A percentile compares a stretch with the other conserved stretches of the same genome.
Conservation (phyloP, 371 early-diverging fungal species). For the Furculomyces boomerangus region DNA sequence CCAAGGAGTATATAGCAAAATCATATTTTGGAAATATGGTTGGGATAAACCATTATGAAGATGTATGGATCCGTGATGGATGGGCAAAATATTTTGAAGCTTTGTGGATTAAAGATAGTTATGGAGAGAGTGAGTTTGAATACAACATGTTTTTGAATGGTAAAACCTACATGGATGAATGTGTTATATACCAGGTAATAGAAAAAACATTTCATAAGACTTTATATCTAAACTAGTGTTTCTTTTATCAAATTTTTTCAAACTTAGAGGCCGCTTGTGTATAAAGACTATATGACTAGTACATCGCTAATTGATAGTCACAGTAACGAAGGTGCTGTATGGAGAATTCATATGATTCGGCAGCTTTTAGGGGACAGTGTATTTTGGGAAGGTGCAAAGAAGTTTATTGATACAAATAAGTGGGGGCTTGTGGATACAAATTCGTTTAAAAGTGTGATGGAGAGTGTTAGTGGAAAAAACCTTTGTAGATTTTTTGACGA, state of each 20-base stretch:
- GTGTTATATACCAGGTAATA: not conserved
- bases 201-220: not conserved
- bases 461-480: not conserved
- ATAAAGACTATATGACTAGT: not conserved
- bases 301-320: not conserved
- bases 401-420: not conserved
- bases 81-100: not conserved
- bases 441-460: not conserved
- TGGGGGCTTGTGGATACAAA: not conserved
- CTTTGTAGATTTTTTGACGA: constrained; percentile 1
- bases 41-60: not conserved
- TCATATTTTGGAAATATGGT: constrained; percentile 4
- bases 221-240: not conserved
- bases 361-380: not conserved
- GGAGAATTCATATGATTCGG: constrained; percentile 1
- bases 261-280: not conserved
- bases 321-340: not conserved
- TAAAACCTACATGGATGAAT: constrained; percentile 2
- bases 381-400: not conserved
- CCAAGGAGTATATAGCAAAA: not conserved
- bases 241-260: not conserved
- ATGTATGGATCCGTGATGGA: not conserved
- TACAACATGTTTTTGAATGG: not conserved
- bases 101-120: not conserved
- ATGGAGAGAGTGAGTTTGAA: not conserved